These are phyloP conservation scores for Trichoderma sp. DNA, from an alignment of 2,329 filamentous ascomycete genomes.

Conservation along the genomic window DNA sequence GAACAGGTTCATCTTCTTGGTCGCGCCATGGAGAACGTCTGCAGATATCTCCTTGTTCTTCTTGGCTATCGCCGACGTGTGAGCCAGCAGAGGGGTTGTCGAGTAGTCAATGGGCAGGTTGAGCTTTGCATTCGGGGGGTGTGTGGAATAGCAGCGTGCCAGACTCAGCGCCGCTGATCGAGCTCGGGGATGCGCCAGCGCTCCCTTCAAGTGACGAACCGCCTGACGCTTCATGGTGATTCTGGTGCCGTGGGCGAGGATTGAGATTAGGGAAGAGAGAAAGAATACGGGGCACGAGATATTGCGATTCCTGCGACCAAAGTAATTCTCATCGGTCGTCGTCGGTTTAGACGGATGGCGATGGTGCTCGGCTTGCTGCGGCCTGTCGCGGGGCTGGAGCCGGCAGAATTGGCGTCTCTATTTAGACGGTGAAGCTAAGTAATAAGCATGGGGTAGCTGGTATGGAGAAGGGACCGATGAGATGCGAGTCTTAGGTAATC, in stretches of 20 bases:
- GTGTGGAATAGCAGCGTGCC: slow-evolving; percentile 49
- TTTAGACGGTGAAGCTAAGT: slow-evolving; percentile 14
- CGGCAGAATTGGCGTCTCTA: slow-evolving; percentile 1
- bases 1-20: slow-evolving; percentile 88
- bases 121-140: slow-evolving; percentile 61
- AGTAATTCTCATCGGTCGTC: slow-evolving; percentile 18
- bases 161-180: slow-evolving; percentile 23
- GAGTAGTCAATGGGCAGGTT: slow-evolving; percentile 88
- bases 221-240: slow-evolving; percentile 34
- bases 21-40: slow-evolving; percentile 63
- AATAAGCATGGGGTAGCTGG: background rate
- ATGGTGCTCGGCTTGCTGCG: slow-evolving; percentile 38
- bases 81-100: slow-evolving; percentile 74
- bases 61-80: slow-evolving; percentile 70
- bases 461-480: background rate
- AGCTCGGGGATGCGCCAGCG: slow-evolving; percentile 24
- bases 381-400: slow-evolving; percentile 32
- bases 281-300: slow-evolving; percentile 15
- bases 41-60: slow-evolving; percentile 67
- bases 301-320: slow-evolving; percentile 12
- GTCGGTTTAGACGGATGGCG: slow-evolving; percentile 26
- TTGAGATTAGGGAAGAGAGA: slow-evolving; percentile 14
- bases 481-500: background rate
- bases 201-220: slow-evolving; percentile 32
- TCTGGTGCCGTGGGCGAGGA: background rate